phyloP scores from a whole-genome alignment of 108 stramenopile species.

The Stephanodiscus minutulus region DNA sequence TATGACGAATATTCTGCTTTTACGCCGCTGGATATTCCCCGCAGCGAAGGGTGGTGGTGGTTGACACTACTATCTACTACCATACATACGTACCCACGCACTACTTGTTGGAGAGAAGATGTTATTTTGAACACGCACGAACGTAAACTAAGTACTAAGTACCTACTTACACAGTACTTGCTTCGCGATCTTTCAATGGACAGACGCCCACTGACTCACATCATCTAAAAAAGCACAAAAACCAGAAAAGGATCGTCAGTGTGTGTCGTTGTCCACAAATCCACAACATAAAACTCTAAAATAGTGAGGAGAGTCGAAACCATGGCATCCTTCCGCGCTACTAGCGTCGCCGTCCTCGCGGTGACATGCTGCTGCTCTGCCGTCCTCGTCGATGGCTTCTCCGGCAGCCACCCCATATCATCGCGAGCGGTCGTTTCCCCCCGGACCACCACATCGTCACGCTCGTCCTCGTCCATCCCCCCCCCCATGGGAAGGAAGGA shows the following conservation, averaged over 20 bases:
- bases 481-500: conserved; percentile 16
- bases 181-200: too few relatives aligned
- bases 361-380: background rate
- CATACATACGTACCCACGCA: too few relatives aligned
- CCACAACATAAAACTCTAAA: background rate
- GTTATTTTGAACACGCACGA: too few relatives aligned
- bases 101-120: too few relatives aligned
- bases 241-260: too few relatives aligned
- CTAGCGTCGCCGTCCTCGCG: conserved; percentile 3
- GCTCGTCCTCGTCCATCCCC: conserved; percentile 16
- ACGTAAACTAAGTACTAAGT: too few relatives aligned
- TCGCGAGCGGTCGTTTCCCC: background rate
- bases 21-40: background rate
- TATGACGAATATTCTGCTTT: too few relatives aligned
- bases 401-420: background rate
- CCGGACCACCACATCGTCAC: background rate
- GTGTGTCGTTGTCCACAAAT: too few relatives aligned
- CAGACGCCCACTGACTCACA: too few relatives aligned
- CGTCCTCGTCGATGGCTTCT: background rate
- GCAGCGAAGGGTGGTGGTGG: too few relatives aligned
- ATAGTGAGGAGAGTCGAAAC: background rate
- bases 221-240: background rate
- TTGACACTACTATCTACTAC: background rate
- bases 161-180: too few relatives aligned
- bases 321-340: conserved; percentile 19